phyloP scores from a whole-genome alignment of 371 early-diverging fungal species.

The Basidiobolus meristosporus region DNA sequence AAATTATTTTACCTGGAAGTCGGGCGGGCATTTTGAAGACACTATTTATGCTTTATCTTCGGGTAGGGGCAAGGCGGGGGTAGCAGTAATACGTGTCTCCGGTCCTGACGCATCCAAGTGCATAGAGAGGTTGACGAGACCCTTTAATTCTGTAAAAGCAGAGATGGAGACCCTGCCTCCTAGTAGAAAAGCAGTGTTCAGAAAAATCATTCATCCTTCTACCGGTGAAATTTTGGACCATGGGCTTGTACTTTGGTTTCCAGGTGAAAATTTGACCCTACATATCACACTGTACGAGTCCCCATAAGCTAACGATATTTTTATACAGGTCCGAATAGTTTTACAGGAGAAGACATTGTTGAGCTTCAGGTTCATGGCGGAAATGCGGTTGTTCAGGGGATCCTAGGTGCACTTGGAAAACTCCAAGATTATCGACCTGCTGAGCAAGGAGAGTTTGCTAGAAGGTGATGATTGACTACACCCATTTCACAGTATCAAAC shows the following conservation, averaged over 20 bases:
- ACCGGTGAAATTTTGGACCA: slow-evolving; percentile 27
- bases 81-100: slow-evolving; percentile 60
- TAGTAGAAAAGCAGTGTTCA: slow-evolving; percentile 25
- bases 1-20: too few species aligned
- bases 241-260: slow-evolving; percentile 44
- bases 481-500: background rate
- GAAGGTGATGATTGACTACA: slow-evolving; percentile 12
- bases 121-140: too few species aligned
- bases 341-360: slow-evolving; percentile 63
- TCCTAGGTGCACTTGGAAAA: slow-evolving; percentile 28
- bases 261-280: slow-evolving; percentile 11
- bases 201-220: slow-evolving; percentile 22
- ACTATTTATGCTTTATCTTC: slow-evolving; percentile 65
- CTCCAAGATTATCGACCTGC: slow-evolving; percentile 35
- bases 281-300: background rate
- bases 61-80: slow-evolving; percentile 56
- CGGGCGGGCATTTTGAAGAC: too few species aligned
- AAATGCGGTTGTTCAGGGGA: slow-evolving; percentile 36
- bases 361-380: slow-evolving; percentile 73
- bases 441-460: slow-evolving; percentile 61
- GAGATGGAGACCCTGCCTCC: too few species aligned
- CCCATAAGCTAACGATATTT: too few species aligned
- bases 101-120: slow-evolving; percentile 32
- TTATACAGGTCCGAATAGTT: slow-evolving; percentile 37
- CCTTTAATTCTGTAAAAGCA: too few species aligned